Evolutionary conservation across 2,329 filamentous ascomycete species (phyloP).

Genomic region (Phialemoniopsis sp.): DNA sequence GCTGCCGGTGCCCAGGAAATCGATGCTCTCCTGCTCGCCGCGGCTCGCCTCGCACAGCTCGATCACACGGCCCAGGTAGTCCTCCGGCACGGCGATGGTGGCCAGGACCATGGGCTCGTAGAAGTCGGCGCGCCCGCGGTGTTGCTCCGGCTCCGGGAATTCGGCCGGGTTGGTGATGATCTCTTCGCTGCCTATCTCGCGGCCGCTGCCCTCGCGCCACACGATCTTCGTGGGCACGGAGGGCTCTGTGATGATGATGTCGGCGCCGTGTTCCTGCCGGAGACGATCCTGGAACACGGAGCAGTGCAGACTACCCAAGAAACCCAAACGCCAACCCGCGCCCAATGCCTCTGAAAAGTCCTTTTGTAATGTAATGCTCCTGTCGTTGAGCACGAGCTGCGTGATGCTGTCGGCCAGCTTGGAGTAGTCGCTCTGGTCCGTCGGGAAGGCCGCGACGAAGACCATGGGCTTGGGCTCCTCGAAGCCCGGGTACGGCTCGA

Average conservation of each 20-base stretch:
- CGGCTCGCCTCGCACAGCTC: conserved; percentile 90
- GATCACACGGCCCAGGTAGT: conserved; percentile 91
- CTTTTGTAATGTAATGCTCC: conserved; percentile 89
- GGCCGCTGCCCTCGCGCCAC: conserved; percentile 63
- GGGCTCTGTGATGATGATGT: conserved; percentile 94
- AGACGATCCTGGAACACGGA: conserved; percentile 98
- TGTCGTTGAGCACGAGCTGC: conserved; percentile 90
- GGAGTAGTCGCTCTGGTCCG: conserved; percentile 81
- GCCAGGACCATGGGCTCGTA: conserved; percentile 67
- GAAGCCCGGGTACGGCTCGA: conserved; percentile 84
- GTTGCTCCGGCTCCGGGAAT: conserved; percentile 69
- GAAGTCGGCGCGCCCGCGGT: conserved; percentile 36
- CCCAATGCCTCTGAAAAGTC: conserved; percentile 92
- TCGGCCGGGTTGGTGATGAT: conserved; percentile 82
- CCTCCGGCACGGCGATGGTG: conserved; percentile 87
- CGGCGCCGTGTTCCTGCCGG: conserved; percentile 88
- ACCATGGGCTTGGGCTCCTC: conserved; percentile 99
- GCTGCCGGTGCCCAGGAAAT: conserved; percentile 83
- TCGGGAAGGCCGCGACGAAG: conserved; percentile 94
- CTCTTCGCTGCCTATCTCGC: conserved; percentile 39
- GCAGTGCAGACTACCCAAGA: conserved; percentile 94
- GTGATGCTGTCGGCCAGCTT: conserved; percentile 91
- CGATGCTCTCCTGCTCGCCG: conserved; percentile 80
- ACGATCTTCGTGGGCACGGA: conserved; percentile 88
- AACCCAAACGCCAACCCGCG: conserved; percentile 89